Base-by-base conservation (phyloP, 2,329 filamentous ascomycete species). In the Pseudogymnoascus sp. region DNA sequence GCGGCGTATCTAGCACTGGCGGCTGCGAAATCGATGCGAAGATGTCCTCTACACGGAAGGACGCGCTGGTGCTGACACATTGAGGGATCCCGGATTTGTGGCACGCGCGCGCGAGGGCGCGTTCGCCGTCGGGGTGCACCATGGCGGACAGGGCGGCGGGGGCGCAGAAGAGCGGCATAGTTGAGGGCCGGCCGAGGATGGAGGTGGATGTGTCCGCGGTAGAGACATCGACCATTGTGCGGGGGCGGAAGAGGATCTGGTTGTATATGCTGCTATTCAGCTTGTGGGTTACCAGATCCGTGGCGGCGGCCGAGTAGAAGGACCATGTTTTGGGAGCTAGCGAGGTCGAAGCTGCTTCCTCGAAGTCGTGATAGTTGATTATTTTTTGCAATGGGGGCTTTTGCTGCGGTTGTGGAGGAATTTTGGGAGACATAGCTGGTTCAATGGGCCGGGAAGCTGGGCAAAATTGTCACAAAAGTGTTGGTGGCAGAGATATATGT, bases 241-340 rank as follows among this genome's bases (percentile, higher is more conserved):
- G 78, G 0, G 84, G 85, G 0, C 86, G 81, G 4, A 89, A 78
- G 71, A 78, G 78, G 65, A 88, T 85, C 26, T 78, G 73, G 41
- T 78, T 74, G 67, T 85, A 86, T 65, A 79, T 75, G 0, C 78
- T 75, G 23, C 75, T 78, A 70, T 89, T 89, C 59, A 79, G 78
- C 21, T 75, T 75, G 58, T 85, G 82, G 38, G 86, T 83, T 68
- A 80, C 79, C 21, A 92, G 79, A 74, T 97, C 86, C 5, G 84
- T 88, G 10, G 86, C 83, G 1, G 85, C 86, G 7, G 84, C 87
- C 19, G 83, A 87, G 69, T 86, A 83, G 69, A 88, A 89, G 0
- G 86, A 86, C 83, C 84, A 88, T n/a, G 85, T 82, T 69, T 89
- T 89, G 21, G 80, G 78, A 7, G 78, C 78, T 58, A 86, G 77